These are phyloP conservation scores for Houttuynia cordata DNA, from an alignment of 164 flowering plant genomes.

Conservation along the genomic window DNA sequence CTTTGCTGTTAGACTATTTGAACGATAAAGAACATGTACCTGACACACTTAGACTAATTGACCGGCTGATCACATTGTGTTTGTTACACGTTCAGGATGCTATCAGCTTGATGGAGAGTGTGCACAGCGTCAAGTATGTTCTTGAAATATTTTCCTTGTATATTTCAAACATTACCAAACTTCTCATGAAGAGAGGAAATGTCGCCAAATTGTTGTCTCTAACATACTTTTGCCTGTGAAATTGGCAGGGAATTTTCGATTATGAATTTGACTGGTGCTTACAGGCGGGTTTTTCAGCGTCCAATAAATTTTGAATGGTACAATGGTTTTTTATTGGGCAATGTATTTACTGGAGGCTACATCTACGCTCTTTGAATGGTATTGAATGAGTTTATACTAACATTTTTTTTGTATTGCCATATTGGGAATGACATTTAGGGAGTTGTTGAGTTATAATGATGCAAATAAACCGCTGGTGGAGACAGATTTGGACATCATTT, in stretches of 20 bases:
- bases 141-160: not conserved
- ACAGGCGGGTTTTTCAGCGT: conserved; percentile 73
- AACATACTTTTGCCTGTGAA: not conserved
- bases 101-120: conserved; percentile 58
- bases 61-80: not conserved
- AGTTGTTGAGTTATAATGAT: conserved; percentile 52
- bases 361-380: not conserved
- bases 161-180: not conserved
- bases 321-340: not conserved
- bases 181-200: too few species aligned
- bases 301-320: conserved; percentile 81
- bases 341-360: not conserved
- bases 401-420: too few species aligned
- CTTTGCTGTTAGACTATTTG: not conserved
- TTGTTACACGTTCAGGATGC: conserved; percentile 35
- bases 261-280: conserved; percentile 74
- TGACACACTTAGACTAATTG: not conserved
- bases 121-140: conserved; percentile 61
- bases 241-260: conserved; percentile 76
- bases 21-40: not conserved
- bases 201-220: not conserved
- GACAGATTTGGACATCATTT: conserved; percentile 69
- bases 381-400: not conserved
- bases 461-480: conserved; percentile 50
- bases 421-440: conserved; percentile 32